These are phyloP conservation scores for Onygenales sp. DNA, from an alignment of 2,329 filamentous ascomycete genomes.

Conservation along the genomic window DNA sequence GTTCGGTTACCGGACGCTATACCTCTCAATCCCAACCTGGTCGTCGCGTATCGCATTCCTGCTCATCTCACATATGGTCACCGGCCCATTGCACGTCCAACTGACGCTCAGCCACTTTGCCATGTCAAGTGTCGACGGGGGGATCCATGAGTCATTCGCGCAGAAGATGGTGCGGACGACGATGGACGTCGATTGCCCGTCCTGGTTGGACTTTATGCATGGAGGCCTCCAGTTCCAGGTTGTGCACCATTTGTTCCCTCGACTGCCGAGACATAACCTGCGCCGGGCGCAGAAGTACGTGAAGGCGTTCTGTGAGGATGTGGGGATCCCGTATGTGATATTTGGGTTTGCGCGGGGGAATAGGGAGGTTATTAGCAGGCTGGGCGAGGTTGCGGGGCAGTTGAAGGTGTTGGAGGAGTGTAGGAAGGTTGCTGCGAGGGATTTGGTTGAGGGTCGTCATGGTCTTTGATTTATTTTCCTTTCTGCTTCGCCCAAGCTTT, in stretches of 20 bases:
- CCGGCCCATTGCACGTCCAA: constrained; percentile 75
- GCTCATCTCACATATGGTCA: constrained; percentile 68
- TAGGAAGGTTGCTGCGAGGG: constrained; percentile 36
- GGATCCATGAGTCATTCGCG: constrained; percentile 73
- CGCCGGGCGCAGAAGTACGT: constrained; percentile 65
- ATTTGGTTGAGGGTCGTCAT: constrained; percentile 1
- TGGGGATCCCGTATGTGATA: constrained; percentile 75
- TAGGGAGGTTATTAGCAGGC: constrained; percentile 59
- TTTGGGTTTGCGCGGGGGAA: constrained; percentile 78
- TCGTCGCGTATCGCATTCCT: constrained; percentile 64
- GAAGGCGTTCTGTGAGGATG: constrained; percentile 70
- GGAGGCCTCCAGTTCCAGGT: constrained; percentile 84
- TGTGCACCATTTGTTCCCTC: constrained; percentile 74
- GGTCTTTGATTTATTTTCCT: too few relatives aligned
- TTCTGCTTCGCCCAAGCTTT: too few relatives aligned
- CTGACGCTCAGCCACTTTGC: constrained; percentile 91
- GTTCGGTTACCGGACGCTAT: constrained; percentile 75
- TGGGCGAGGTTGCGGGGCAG: constrained; percentile 67
- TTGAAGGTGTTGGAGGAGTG: constrained; percentile 64
- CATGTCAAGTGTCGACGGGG: constrained; percentile 82
- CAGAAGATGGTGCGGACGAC: constrained; percentile 87
- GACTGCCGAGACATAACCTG: constrained; percentile 76
- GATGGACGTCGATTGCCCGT: constrained; percentile 83
- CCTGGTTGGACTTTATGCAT: constrained; percentile 82
- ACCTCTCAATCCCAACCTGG: constrained; percentile 59